Percentiles rank a stretch among this genome's conserved stretches.
Evolutionary conservation across 2,329 filamentous ascomycete species (phyloP).

Genomic region (Fusarium udum): DNA sequence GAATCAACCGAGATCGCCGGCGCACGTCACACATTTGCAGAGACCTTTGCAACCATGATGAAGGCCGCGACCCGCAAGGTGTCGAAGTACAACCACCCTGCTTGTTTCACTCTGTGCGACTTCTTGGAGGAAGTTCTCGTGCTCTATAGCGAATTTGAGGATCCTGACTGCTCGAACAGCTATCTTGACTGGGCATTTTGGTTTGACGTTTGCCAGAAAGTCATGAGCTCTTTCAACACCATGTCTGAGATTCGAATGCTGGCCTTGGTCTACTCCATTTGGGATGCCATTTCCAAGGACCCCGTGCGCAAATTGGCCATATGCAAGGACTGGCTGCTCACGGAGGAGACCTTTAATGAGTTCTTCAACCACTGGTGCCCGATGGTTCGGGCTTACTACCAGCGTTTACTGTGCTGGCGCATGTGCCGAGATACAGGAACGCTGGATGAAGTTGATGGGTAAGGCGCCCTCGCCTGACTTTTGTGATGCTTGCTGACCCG

Average conservation of each 20-base stretch:
- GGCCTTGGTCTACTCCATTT: constrained; percentile 81
- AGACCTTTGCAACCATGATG: constrained; percentile 77
- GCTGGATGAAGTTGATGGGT: constrained; percentile 72
- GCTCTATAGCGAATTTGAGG: constrained; percentile 63
- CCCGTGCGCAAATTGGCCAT: constrained; percentile 73
- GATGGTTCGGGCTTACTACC: constrained; percentile 93
- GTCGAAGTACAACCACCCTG: constrained; percentile 81
- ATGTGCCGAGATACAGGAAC: constrained; percentile 79
- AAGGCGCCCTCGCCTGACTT: constrained; percentile 49
- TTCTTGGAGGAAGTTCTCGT: constrained; percentile 84
- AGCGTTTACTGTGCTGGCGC: constrained; percentile 90
- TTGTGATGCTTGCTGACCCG: constrained; percentile 37
- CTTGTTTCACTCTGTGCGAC: constrained; percentile 91
- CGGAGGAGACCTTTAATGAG: constrained; percentile 77
- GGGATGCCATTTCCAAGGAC: constrained; percentile 76
- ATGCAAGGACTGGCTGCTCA: constrained; percentile 79
- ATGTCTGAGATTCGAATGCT: constrained; percentile 89
- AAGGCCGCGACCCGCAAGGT: constrained; percentile 79
- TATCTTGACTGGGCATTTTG: constrained; percentile 85
- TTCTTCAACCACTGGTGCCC: constrained; percentile 96
- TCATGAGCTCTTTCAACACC: constrained; percentile 85
- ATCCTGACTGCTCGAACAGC: constrained; percentile 49
- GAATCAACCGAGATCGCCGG: constrained; percentile 50
- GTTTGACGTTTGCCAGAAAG: constrained; percentile 80
- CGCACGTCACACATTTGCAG: constrained; percentile 75